Conservation (phyloP, 1,139 yeast genomes). For the Dujonia santamariae region DNA sequence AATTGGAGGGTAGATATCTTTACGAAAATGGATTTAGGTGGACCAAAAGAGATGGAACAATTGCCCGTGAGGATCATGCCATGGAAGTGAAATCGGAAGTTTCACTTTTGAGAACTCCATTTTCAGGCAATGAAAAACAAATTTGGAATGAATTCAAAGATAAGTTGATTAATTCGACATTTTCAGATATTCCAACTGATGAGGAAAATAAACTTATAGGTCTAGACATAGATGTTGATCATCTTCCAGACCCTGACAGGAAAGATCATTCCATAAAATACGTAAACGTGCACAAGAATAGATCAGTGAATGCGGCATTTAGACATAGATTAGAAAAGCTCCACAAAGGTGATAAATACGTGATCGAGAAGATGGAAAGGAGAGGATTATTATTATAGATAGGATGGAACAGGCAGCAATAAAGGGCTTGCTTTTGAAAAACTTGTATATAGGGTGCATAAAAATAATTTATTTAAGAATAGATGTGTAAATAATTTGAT, state of each 20-base stretch:
- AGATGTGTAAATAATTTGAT: too few relatives aligned
- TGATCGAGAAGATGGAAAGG: constrained; percentile 17
- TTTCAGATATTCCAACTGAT: background rate
- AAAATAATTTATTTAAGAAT: too few relatives aligned
- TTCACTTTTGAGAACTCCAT: constrained; percentile 8
- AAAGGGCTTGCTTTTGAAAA: too few relatives aligned
- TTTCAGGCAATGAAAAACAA: constrained; percentile 13
- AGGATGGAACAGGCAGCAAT: too few relatives aligned
- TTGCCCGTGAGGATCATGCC: too few relatives aligned
- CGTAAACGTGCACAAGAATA: constrained; percentile 7
- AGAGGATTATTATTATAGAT: constrained; percentile 13
- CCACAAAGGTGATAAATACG: constrained; percentile 16
- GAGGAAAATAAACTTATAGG: background rate
- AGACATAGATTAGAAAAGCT: constrained; percentile 7
- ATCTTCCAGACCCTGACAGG: background rate
- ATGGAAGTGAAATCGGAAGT: constrained; percentile 2
- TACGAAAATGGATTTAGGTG: constrained; percentile 11
- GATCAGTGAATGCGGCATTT: constrained; percentile 3
- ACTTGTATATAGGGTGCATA: too few relatives aligned
- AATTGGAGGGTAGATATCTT: constrained; percentile 20
- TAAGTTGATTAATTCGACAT: background rate
- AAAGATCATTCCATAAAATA: constrained; percentile 5
- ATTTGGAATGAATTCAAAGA: constrained; percentile 15
- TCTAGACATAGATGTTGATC: background rate
- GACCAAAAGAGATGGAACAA: too few relatives aligned